These are phyloP conservation scores for Macroventuria anomochaeta DNA, from an alignment of 2,329 filamentous ascomycete species.

Conservation along the genomic window DNA sequence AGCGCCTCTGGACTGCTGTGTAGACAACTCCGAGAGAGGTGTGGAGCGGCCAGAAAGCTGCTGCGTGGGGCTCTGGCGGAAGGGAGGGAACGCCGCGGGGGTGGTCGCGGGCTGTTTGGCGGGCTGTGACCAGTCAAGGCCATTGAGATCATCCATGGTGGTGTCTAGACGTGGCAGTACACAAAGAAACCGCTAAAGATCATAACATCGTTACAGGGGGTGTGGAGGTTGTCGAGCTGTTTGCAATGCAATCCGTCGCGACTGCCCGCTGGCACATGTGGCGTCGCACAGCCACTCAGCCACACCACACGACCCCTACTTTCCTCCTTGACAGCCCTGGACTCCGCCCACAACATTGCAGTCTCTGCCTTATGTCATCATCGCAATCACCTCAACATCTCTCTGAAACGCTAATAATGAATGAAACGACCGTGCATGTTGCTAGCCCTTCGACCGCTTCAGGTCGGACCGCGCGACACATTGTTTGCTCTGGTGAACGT, in stretches of 20 bases:
- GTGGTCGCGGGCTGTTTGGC: constrained; percentile 37
- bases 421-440: neutral
- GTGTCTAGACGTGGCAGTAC: constrained; percentile 6
- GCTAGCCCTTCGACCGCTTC: neutral
- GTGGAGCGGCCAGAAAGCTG: constrained; percentile 51
- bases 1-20: constrained; percentile 51
- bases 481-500: neutral
- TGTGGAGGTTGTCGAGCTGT: constrained; percentile 8
- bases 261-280: constrained; percentile 11
- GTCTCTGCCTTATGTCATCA: neutral
- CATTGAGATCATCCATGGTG: constrained; percentile 58
- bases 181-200: constrained; percentile 17
- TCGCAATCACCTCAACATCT: neutral
- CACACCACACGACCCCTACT: constrained; percentile 3
- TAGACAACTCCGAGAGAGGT: constrained; percentile 46
- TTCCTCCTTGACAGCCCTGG: neutral
- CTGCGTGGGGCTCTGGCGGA: constrained; percentile 48
- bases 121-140: constrained; percentile 56
- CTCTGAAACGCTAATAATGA: neutral
- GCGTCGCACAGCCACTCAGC: constrained; percentile 15
- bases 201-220: constrained; percentile 32
- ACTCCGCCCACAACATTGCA: neutral
- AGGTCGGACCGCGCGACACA: neutral
- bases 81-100: constrained; percentile 42
- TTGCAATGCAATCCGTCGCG: constrained; percentile 6